Evolutionary conservation across 1,284 basidiomycete genomes (phyloP), one percentile per base, ranked within the genome.

Genomic region (Fomes fomentarius): DNA sequence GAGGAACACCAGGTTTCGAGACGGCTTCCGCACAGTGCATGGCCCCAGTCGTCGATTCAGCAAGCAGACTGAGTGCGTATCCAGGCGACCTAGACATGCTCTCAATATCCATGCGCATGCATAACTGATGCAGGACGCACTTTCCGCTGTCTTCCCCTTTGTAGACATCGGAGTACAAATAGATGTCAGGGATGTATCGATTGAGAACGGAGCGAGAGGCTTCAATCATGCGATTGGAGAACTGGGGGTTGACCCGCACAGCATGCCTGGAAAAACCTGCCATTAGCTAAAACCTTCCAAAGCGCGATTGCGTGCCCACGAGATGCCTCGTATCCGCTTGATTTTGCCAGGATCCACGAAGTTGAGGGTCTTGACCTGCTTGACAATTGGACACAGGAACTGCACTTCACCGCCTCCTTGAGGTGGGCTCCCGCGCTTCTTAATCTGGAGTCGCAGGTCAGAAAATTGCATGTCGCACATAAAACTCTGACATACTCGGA

Each of bases 131-230:
- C 25, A n/a, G 8, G 10, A 76, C 91, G 60, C 61, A 92, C 92
- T 94, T 97, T 71, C 97, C 97, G 60, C 93, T 94, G 58, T 99
- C 97, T 22, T 95, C 93, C 9, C 96, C 96, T 69, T 97, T 95
- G 75, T 98, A 99, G 12, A 98, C 95, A 65, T 99, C 97, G 1
- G 97, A 97, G 70, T 98, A 97, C 25, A 99, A 84, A 72, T 99
- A 98, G 26, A 98, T 93, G 69, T 99, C 97, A 24, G 96, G 96
- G 57, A 99, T 97, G 72, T 93, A 98, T 4, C 96, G 87, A 68
- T 98, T 98, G 33, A 99, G 80, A 22, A 99, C 81, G 2, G 91
- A 92, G 38, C 97, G 85, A 10, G 94, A 87, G 1, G 94, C 83
- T 66, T 98, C 96, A 52, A 99, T 97, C 87, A 99, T 94, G 42